phyloP scores from a whole-genome alignment of 2,329 filamentous ascomycete genomes.

The Sclerotinia subarctica region DNA sequence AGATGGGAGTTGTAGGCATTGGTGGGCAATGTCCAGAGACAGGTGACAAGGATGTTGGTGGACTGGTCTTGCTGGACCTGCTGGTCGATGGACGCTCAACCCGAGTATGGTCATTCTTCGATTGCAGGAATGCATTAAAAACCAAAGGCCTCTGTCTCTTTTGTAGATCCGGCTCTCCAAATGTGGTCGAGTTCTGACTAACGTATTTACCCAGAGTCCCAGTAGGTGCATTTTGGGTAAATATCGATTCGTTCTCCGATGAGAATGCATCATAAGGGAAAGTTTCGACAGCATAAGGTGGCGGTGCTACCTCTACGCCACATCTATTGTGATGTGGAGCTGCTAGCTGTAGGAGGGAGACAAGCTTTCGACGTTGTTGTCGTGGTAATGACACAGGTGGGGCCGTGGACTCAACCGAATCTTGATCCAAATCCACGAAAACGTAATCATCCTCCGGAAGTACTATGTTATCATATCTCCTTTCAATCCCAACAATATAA shows the following conservation, averaged over 20 bases:
- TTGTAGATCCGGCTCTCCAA: slow-evolving; percentile 58
- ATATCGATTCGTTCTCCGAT: slow-evolving; percentile 78
- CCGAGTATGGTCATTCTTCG: slow-evolving; percentile 63
- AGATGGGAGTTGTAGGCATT: slow-evolving; percentile 73
- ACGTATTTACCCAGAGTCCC: slow-evolving; percentile 83
- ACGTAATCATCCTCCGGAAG: slow-evolving; percentile 95
- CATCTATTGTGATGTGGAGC: slow-evolving; percentile 86
- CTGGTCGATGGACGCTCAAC: slow-evolving; percentile 77
- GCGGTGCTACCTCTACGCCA: slow-evolving; percentile 83
- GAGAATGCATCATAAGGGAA: slow-evolving; percentile 89
- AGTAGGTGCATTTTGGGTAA: slow-evolving; percentile 65
- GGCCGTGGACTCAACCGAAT: slow-evolving; percentile 81
- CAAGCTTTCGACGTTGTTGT: slow-evolving; percentile 84
- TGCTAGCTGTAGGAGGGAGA: slow-evolving; percentile 81
- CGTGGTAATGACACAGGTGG: slow-evolving; percentile 77
- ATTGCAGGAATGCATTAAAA: slow-evolving; percentile 87
- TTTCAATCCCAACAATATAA: slow-evolving; percentile 94
- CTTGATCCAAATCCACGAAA: slow-evolving; percentile 86
- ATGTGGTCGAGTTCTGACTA: slow-evolving; percentile 82
- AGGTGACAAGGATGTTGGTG: slow-evolving; percentile 67
- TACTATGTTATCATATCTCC: slow-evolving; percentile 80
- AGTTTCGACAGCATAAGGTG: slow-evolving; percentile 87
- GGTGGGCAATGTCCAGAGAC: slow-evolving; percentile 74
- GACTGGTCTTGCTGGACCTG: slow-evolving; percentile 59
- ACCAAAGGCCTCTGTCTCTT: slow-evolving; percentile 59